phyloP scores from a whole-genome alignment of 352 stramenopile species.

The Phytophthora agathidicida region DNA sequence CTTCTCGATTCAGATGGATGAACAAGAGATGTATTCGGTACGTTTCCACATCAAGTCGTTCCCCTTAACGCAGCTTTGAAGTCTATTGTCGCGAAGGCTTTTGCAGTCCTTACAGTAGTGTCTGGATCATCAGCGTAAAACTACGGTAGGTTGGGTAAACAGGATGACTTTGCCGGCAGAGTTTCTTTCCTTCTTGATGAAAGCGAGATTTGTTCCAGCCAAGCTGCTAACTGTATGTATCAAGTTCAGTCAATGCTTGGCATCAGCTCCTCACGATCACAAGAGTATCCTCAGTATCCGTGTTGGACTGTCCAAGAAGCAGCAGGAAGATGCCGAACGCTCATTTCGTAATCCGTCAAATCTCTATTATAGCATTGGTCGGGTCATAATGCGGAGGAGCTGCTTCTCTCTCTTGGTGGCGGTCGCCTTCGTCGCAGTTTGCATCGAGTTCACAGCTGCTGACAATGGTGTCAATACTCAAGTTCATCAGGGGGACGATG shows the following conservation, averaged over 20 bases:
- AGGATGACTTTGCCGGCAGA: no score
- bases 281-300: slow-evolving; percentile 7
- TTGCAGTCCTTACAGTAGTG: no score
- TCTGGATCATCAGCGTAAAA: no score
- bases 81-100: neutral
- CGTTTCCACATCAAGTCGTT: no score
- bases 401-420: neutral
- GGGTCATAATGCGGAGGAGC: slow-evolving; percentile 5
- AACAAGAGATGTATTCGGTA: no score
- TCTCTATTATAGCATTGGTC: neutral
- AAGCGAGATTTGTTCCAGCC: slow-evolving; percentile 3
- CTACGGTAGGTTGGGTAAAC: no score
- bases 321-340: neutral
- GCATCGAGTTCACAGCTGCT: neutral
- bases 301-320: neutral
- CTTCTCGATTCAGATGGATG: no score
- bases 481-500: neutral
- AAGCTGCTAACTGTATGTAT: slow-evolving; percentile 5
- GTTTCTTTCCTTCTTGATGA: no score
- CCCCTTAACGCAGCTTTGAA: no score
- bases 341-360: slow-evolving; percentile 16
- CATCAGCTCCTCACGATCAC: slow-evolving; percentile 15
- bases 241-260: neutral
- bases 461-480: slow-evolving; percentile 2
- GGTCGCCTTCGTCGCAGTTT: slow-evolving; percentile 1